phyloP scores from a whole-genome alignment of 306 rosid species.

The Vicia faba region DNA sequence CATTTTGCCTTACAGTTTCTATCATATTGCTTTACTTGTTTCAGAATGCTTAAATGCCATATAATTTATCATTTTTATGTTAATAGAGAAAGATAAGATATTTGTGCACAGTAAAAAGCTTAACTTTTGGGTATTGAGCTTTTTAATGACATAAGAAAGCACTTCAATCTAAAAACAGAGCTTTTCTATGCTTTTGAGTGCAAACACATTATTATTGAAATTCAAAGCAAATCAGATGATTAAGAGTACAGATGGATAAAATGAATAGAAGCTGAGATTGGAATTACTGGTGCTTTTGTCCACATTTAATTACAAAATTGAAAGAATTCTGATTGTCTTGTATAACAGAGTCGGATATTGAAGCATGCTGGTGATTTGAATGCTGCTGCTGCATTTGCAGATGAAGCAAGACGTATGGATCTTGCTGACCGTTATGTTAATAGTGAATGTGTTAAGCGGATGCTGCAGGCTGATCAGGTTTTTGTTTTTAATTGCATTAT shows the following conservation, averaged over 20 bases:
- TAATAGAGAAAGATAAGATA: not conserved
- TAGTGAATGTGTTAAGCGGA: slow-evolving; percentile 97
- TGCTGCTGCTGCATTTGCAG: slow-evolving; percentile 97
- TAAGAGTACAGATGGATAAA: slow-evolving; percentile 13
- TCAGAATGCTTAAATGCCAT: not conserved
- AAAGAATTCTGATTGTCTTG: slow-evolving; percentile 35
- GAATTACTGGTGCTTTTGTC: slow-evolving; percentile 14
- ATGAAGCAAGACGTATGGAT: slow-evolving; percentile 99
- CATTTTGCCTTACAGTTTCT: not conserved
- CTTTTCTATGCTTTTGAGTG: not conserved
- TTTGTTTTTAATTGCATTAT: slow-evolving; percentile 29
- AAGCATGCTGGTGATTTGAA: slow-evolving; percentile 97
- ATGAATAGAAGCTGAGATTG: slow-evolving; percentile 22
- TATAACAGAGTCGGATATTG: slow-evolving; percentile 87
- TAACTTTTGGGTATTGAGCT: slow-evolving; percentile 2
- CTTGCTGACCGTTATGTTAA: slow-evolving; percentile 96
- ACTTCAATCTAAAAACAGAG: not conserved
- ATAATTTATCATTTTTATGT: not conserved
- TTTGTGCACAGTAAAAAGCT: not conserved
- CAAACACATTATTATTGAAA: not conserved
- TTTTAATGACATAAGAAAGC: not conserved
- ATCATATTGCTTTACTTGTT: not conserved
- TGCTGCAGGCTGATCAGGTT: slow-evolving; percentile 99
- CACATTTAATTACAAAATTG: slow-evolving; percentile 12
- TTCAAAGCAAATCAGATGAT: slow-evolving; percentile 12